Evolutionary conservation across 805 yeast species (phyloP).

Genomic region (Yamadazyma ubonensis): DNA sequence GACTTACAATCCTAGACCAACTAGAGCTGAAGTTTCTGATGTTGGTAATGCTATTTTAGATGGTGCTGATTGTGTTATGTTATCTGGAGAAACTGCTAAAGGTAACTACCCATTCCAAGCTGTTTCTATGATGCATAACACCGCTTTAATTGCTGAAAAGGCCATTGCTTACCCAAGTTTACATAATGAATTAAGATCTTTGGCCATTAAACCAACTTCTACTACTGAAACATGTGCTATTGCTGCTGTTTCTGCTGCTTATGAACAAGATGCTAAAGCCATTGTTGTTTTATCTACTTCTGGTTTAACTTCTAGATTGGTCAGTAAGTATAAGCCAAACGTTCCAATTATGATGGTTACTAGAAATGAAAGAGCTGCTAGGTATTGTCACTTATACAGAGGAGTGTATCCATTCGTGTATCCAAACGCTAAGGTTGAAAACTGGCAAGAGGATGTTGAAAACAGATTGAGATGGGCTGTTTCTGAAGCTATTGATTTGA

Average conservation of each 20-base stretch:
- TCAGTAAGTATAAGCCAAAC: constrained; percentile 96
- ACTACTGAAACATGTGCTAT: constrained; percentile 96
- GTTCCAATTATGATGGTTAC: constrained; percentile 98
- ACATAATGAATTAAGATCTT: constrained; percentile 84
- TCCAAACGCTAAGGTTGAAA: constrained; percentile 58
- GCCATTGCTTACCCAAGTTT: constrained; percentile 85
- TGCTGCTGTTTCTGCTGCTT: constrained; percentile 94
- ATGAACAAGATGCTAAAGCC: constrained; percentile 96
- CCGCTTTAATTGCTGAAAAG: constrained; percentile 93
- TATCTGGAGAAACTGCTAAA: constrained; percentile 99
- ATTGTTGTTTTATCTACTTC: constrained; percentile 93
- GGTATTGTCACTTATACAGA: constrained; percentile 94
- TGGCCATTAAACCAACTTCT: constrained; percentile 84
- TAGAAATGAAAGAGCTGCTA: constrained; percentile 89
- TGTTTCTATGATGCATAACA: constrained; percentile 98
- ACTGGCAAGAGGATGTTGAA: constrained; percentile 98
- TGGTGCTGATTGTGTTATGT: constrained; percentile 99
- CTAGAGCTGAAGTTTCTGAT: constrained; percentile 99
- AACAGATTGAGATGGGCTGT: constrained; percentile 91
- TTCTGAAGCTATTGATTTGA: constrained; percentile 81
- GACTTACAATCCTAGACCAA: constrained; percentile 99
- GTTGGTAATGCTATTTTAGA: constrained; percentile 99
- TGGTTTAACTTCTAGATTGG: constrained; percentile 93
- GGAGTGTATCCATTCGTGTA: constrained; percentile 98
- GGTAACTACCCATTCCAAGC: constrained; percentile 98